Percentiles rank a stretch among this genome's conserved stretches.
Evolutionary conservation across 345 rosid species (phyloP).

Genomic region (Populus deltoides): DNA sequence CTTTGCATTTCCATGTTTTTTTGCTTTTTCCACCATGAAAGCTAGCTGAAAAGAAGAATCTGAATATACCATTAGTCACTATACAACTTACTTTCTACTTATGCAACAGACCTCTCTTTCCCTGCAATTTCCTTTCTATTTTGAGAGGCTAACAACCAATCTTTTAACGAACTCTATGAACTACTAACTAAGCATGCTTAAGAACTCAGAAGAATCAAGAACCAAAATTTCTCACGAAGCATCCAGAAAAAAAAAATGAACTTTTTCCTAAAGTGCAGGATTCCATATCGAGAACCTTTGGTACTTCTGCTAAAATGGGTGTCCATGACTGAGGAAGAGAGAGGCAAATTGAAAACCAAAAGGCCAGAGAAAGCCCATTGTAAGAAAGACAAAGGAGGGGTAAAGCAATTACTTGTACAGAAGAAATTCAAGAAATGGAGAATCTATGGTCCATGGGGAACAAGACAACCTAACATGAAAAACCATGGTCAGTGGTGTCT

Average conservation of each 20-base stretch:
- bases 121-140: neutral
- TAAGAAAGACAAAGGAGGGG: neutral
- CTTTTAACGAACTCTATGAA: neutral
- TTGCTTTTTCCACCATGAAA: conserved; percentile 4
- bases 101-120: neutral
- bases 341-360: neutral
- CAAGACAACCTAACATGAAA: conserved; percentile 6
- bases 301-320: conserved; percentile 2
- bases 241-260: conserved; percentile 1
- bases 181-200: neutral
- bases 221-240: neutral
- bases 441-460: conserved; percentile 7
- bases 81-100: neutral
- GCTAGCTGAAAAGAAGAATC: conserved; percentile 12
- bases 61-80: neutral
- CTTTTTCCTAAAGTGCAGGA: neutral
- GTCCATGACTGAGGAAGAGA: neutral
- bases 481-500: neutral
- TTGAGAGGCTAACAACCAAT: neutral
- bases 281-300: conserved; percentile 2
- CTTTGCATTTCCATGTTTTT: neutral
- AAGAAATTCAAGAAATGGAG: conserved; percentile 1
- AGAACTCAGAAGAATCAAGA: neutral
- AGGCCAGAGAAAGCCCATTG: neutral
- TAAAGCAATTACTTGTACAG: neutral